Conservation (phyloP, 768 basidiomycete genomes). For the Tulasnella sp. region DNA sequence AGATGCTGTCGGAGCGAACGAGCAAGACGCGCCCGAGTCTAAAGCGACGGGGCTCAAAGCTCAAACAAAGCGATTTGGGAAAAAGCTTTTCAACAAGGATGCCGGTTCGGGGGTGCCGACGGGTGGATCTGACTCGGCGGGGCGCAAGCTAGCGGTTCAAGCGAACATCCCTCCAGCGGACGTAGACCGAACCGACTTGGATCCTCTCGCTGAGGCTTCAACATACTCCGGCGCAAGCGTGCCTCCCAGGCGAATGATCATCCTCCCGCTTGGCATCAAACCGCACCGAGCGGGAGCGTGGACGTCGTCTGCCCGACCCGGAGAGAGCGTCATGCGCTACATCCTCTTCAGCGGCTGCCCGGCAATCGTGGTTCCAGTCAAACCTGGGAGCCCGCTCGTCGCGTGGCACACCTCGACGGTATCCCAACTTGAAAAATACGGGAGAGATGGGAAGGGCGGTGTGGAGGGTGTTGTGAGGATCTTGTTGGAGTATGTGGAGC, state of each 20-base stretch:
- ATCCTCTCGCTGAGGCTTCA: background rate
- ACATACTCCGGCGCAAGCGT: background rate
- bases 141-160: background rate
- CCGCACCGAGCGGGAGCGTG: conserved; percentile 54
- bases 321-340: conserved; percentile 61
- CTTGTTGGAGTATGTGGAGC: conserved; percentile 54
- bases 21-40: background rate
- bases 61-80: background rate
- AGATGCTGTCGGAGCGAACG: background rate
- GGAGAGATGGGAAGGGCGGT: conserved; percentile 35
- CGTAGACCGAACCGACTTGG: background rate
- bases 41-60: background rate
- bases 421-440: conserved; percentile 53
- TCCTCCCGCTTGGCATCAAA: conserved; percentile 54
- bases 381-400: conserved; percentile 54
- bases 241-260: conserved; percentile 50
- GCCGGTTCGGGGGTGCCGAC: background rate
- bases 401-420: conserved; percentile 62
- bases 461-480: conserved; percentile 55
- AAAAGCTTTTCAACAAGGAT: background rate
- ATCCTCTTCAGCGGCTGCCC: conserved; percentile 59
- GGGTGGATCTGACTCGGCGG: background rate
- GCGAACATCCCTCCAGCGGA: background rate
- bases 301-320: conserved; percentile 58
- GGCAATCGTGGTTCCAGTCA: conserved; percentile 55